Evolutionary conservation across 306 rosid genomes (phyloP).

Genomic region (Benincasa hispida): DNA sequence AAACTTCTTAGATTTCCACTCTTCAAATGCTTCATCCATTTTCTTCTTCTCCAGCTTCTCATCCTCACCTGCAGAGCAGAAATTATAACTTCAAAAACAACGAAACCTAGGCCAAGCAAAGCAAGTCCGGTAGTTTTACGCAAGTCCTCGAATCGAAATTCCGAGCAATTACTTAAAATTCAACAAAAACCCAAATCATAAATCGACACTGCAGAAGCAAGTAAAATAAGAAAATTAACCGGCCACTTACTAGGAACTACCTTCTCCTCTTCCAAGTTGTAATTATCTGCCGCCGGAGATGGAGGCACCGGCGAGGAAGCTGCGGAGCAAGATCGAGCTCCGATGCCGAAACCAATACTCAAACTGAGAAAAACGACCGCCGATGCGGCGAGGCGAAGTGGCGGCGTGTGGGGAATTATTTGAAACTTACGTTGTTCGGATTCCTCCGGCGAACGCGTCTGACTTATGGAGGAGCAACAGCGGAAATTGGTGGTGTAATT

Average conservation of each 20-base stretch:
- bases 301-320: conserved; percentile 14
- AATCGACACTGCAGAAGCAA: neutral
- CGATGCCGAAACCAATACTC: conserved; percentile 34
- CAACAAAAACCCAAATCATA: neutral
- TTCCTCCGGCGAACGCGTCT: neutral
- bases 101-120: neutral
- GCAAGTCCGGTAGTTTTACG: no score
- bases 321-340: conserved; percentile 35
- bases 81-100: neutral
- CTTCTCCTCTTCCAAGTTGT: conserved; percentile 24
- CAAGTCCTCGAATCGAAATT: neutral
- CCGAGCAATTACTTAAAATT: neutral
- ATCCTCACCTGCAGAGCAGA: conserved; percentile 19
- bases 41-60: conserved; percentile 27
- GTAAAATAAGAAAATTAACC: neutral
- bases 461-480: neutral
- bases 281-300: conserved; percentile 12
- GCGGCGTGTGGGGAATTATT: conserved; percentile 12
- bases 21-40: conserved; percentile 45
- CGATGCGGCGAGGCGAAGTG: conserved; percentile 33
- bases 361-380: conserved; percentile 39
- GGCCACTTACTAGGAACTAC: conserved; percentile 30
- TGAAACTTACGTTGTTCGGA: neutral
- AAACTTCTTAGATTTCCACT: conserved; percentile 72
- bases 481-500: neutral